These are phyloP conservation scores for Fusarium sp. DNA, from an alignment of 2,329 filamentous ascomycete genomes.

Conservation along the genomic window DNA sequence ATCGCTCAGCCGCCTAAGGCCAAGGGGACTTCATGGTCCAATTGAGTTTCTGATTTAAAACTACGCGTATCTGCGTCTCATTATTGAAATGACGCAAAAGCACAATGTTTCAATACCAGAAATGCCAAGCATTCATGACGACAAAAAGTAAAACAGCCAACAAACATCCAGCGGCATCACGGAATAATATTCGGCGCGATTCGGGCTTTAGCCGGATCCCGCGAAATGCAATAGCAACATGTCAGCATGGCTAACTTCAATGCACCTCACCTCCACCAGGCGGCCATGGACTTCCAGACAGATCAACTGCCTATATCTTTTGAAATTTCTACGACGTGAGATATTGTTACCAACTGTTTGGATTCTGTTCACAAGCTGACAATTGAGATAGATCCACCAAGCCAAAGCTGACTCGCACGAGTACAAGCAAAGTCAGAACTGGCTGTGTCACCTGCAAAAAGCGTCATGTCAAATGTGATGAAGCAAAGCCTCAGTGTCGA, in stretches of 20 bases:
- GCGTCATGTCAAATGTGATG: slow-evolving; percentile 38
- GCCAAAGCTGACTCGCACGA: slow-evolving; percentile 30
- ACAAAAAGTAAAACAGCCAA: not conserved
- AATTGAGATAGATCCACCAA: not conserved
- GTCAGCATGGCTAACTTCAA: not conserved
- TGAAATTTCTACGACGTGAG: not conserved
- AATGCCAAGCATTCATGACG: not conserved
- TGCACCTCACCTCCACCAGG: not conserved
- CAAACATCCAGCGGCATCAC: not conserved
- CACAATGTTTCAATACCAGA: too few relatives aligned
- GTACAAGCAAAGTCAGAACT: slow-evolving; percentile 30
- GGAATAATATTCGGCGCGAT: slow-evolving; percentile 7
- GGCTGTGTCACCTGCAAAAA: slow-evolving; percentile 39
- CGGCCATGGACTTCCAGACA: not conserved
- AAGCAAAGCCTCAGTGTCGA: slow-evolving; percentile 18
- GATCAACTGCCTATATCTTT: not conserved
- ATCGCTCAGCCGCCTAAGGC: not conserved
- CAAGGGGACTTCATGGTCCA: not conserved
- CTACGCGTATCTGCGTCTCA: too few relatives aligned
- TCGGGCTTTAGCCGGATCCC: not conserved
- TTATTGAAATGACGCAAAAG: not conserved
- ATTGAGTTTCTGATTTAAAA: not conserved
- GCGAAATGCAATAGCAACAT: not conserved
- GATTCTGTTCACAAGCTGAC: not conserved
- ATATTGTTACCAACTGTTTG: accelerated